Percentiles rank a stretch among this genome's conserved stretches.
Conservation (phyloP, 2,329 filamentous ascomycete genomes). For the Paradendryphiella salina region DNA sequence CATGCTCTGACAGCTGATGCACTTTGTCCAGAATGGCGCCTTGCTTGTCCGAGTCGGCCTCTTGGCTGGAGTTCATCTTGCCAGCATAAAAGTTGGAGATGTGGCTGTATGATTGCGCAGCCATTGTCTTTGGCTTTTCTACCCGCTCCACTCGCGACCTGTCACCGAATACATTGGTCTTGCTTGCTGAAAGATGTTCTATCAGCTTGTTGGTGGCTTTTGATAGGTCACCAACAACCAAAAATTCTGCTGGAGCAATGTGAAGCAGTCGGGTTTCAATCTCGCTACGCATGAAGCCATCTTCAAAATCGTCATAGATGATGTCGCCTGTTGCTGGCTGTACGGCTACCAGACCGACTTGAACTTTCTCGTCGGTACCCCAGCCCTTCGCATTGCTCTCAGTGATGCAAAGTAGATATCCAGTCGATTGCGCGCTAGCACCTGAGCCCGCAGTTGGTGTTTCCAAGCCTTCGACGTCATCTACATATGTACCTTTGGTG, state of each 20-base stretch:
- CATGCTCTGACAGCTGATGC: constrained; percentile 77
- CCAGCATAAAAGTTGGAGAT: constrained; percentile 91
- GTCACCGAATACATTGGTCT: constrained; percentile 88
- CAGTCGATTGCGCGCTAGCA: constrained; percentile 64
- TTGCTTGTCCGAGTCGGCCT: constrained; percentile 40
- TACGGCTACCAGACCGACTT: constrained; percentile 89
- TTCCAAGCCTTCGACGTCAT: constrained; percentile 83
- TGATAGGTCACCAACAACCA: constrained; percentile 88
- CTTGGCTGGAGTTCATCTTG: constrained; percentile 65
- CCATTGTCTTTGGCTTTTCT: constrained; percentile 75
- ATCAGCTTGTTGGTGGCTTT: constrained; percentile 91
- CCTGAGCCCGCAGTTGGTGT: constrained; percentile 51
- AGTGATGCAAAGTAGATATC: constrained; percentile 92
- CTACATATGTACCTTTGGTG: constrained; percentile 96
- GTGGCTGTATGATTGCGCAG: constrained; percentile 82
- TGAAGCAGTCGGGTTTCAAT: constrained; percentile 94
- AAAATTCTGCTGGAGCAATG: constrained; percentile 91
- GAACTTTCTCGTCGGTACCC: constrained; percentile 89
- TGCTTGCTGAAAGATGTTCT: constrained; percentile 84
- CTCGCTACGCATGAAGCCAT: constrained; percentile 96
- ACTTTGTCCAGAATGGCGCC: constrained; percentile 79
- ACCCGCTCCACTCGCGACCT: constrained; percentile 82
- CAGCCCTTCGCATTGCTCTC: constrained; percentile 77
- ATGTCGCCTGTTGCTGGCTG: constrained; percentile 96
- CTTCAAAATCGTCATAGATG: constrained; percentile 93